A percentile compares a stretch with the other conserved stretches of the same genome.
Conservation (phyloP, 2,329 filamentous ascomycete species). For the Escovopsis weberi region DNA sequence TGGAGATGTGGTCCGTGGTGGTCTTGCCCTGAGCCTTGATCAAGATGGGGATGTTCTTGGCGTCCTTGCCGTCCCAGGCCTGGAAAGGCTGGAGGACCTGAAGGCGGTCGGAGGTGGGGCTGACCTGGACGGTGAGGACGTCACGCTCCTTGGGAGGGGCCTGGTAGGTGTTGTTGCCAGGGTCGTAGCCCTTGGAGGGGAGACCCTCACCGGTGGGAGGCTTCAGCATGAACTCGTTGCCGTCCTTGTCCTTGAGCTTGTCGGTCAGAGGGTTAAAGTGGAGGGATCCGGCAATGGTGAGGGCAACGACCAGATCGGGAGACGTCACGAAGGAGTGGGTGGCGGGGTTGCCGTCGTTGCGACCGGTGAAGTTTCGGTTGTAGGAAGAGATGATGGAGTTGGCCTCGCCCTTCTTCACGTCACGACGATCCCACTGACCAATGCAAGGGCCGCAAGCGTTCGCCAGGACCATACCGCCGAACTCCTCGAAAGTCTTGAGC, state of each 20-base stretch:
- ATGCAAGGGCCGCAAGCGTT: conserved; percentile 92
- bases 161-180: conserved; percentile 89
- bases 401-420: conserved; percentile 86
- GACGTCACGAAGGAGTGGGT: conserved; percentile 90
- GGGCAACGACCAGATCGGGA: conserved; percentile 75
- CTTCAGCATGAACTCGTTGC: conserved; percentile 86
- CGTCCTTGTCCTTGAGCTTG: conserved; percentile 83
- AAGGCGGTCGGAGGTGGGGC: conserved; percentile 82
- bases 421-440: conserved; percentile 86
- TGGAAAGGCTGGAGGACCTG: conserved; percentile 80
- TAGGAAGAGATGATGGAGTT: conserved; percentile 98
- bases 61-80: conserved; percentile 87
- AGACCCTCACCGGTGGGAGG: conserved; percentile 70
- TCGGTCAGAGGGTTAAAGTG: conserved; percentile 95
- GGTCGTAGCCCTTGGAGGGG: conserved; percentile 70
- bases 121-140: conserved; percentile 63
- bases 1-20: conserved; percentile 93
- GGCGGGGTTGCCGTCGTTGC: conserved; percentile 90
- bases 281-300: conserved; percentile 69
- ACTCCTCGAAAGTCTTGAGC: conserved; percentile 89
- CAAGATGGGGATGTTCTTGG: conserved; percentile 68
- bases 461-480: conserved; percentile 84
- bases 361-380: conserved; percentile 99
- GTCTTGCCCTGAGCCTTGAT: conserved; percentile 97
- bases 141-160: conserved; percentile 71